Conservation (phyloP, 768 basidiomycete genomes). For the Tulasnella sp. region DNA sequence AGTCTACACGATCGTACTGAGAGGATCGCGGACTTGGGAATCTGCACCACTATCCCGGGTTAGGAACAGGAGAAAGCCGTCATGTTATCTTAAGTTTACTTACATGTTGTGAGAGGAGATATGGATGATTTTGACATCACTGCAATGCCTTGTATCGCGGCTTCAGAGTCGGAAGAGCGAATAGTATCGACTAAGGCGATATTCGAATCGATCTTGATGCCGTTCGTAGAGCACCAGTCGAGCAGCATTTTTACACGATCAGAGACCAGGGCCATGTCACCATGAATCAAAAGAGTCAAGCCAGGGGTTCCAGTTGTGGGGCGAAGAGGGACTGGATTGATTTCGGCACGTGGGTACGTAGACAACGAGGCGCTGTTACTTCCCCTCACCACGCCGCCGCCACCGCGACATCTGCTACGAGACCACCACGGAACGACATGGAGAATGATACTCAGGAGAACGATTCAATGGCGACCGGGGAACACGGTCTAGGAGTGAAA, state of each 20-base stretch:
- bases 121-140: not conserved
- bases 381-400: too few relatives aligned
- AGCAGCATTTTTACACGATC: conserved; percentile 4
- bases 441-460: too few relatives aligned
- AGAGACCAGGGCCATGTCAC: not conserved
- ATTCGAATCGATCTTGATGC: conserved; percentile 12
- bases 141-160: not conserved
- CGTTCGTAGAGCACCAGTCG: conserved; percentile 17
- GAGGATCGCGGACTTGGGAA: conserved; percentile 23
- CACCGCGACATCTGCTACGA: too few relatives aligned
- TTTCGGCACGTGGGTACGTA: too few relatives aligned
- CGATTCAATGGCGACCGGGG: too few relatives aligned
- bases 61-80: not conserved
- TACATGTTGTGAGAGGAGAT: not conserved
- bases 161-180: not conserved
- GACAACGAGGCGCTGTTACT: too few relatives aligned
- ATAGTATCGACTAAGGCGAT: conserved; percentile 8
- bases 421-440: too few relatives aligned
- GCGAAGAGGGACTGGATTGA: too few relatives aligned
- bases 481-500: too few relatives aligned
- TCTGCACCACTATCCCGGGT: conserved; percentile 19
- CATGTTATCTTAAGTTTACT: not conserved
- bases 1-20: conserved; percentile 22
- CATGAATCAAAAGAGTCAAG: not conserved
- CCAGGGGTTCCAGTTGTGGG: too few relatives aligned